Conservation (phyloP, 2,329 filamentous ascomycete species). For the Penicillium freii region DNA sequence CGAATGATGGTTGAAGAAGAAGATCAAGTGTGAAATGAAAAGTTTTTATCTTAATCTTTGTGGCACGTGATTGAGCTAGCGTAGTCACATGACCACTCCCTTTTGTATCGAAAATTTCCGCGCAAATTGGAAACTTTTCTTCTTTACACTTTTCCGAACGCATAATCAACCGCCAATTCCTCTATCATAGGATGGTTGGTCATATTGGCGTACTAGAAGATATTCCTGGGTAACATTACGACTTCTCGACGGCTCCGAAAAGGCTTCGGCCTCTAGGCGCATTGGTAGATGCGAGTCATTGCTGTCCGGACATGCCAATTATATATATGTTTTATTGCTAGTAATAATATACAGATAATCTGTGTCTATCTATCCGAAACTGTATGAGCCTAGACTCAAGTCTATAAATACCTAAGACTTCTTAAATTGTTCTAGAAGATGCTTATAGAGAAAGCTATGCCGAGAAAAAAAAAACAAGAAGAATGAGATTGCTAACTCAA, state of each 20-base stretch:
- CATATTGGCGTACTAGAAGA: constrained; percentile 51
- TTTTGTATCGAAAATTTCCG: constrained; percentile 18
- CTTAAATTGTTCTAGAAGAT: constrained; percentile 5
- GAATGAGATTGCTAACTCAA: background rate
- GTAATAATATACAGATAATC: background rate
- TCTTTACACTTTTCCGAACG: constrained; percentile 47
- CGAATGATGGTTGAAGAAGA: background rate
- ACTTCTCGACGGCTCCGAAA: constrained; percentile 33
- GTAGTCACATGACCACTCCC: constrained; percentile 11
- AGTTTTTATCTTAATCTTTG: background rate
- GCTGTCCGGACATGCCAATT: constrained; percentile 39
- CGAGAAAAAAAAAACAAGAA: background rate
- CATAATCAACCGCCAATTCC: constrained; percentile 51
- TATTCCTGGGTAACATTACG: constrained; percentile 31
- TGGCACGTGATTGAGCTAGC: constrained; percentile 13
- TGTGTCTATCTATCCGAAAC: background rate
- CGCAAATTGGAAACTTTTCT: constrained; percentile 19
- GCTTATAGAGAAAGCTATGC: background rate
- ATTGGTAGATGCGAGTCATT: constrained; percentile 39
- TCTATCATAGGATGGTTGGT: constrained; percentile 46
- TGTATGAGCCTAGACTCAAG: background rate
- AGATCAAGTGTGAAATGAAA: constrained; percentile 4
- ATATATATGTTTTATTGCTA: background rate
- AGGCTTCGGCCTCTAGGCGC: constrained; percentile 28
- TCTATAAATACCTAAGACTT: background rate